Evolutionary conservation across 805 yeast genomes (phyloP).

Genomic region (Metschnikowia matae): DNA sequence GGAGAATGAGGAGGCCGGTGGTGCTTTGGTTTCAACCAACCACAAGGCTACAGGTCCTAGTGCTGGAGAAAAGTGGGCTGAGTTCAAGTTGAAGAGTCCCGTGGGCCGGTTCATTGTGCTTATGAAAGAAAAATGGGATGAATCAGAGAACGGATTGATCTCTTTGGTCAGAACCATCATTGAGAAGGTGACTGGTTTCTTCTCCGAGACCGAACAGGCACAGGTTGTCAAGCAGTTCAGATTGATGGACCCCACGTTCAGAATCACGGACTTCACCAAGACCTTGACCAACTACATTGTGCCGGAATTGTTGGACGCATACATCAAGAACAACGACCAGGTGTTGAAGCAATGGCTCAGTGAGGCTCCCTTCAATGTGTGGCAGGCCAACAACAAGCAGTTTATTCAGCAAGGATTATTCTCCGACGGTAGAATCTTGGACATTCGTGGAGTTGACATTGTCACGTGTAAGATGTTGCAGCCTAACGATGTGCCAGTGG

Average conservation of each 20-base stretch:
- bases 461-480: conserved; percentile 82
- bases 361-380: conserved; percentile 94
- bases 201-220: conserved; percentile 95
- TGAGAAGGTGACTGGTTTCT: conserved; percentile 79
- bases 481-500: conserved; percentile 88
- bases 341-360: conserved; percentile 87
- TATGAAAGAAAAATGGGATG: conserved; percentile 77
- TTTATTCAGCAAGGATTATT: conserved; percentile 86
- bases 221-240: conserved; percentile 83
- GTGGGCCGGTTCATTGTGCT: conserved; percentile 62
- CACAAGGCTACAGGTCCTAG: conserved; percentile 70
- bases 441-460: conserved; percentile 91
- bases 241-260: conserved; percentile 86
- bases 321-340: conserved; percentile 82
- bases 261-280: conserved; percentile 68
- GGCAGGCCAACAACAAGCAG: conserved; percentile 90
- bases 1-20: conserved; percentile 78
- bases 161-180: conserved; percentile 73
- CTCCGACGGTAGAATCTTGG: conserved; percentile 87
- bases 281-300: conserved; percentile 88
- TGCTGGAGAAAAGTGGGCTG: conserved; percentile 60
- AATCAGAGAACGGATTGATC: conserved; percentile 88
- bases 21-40: conserved; percentile 76
- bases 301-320: conserved; percentile 94
- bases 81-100: conserved; percentile 61